Evolutionary conservation across 805 yeast genomes (phyloP).

Genomic region (Pichia eremophila): DNA sequence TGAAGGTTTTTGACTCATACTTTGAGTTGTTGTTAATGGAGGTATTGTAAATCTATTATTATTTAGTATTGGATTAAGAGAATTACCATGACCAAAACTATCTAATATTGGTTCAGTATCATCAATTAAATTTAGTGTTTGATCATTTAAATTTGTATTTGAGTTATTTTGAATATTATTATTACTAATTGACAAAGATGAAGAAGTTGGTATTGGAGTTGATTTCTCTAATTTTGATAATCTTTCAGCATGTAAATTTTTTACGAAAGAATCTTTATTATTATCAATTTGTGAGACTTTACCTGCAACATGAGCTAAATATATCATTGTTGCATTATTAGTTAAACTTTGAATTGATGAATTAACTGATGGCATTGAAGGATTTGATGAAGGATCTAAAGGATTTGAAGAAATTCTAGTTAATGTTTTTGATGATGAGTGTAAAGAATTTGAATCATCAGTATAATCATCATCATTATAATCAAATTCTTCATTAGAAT

Average conservation of each 20-base stretch:
- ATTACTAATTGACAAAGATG: not conserved
- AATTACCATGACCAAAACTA: constrained; percentile 22
- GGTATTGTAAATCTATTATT: constrained; percentile 32
- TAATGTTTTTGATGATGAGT: not conserved
- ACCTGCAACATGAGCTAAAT: constrained; percentile 72
- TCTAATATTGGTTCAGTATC: constrained; percentile 16
- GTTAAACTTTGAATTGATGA: constrained; percentile 12
- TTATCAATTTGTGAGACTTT: constrained; percentile 62
- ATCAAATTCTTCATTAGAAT: no score
- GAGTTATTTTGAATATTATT: not conserved
- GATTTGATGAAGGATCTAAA: not conserved
- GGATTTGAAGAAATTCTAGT: not conserved
- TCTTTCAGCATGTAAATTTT: constrained; percentile 22
- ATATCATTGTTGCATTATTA: constrained; percentile 47
- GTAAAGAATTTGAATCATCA: not conserved
- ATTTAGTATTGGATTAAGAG: constrained; percentile 17
- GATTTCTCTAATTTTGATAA: constrained; percentile 37
- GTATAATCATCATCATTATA: not conserved
- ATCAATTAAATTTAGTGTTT: not conserved
- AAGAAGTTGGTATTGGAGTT: constrained; percentile 2
- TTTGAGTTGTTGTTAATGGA: constrained; percentile 31
- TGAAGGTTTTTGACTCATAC: constrained; percentile 39
- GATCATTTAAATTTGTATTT: not conserved
- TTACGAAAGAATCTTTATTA: constrained; percentile 47
- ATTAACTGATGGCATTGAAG: not conserved